Conservation (phyloP, 495 filamentous ascomycete species). For the Evernia prunastri region DNA sequence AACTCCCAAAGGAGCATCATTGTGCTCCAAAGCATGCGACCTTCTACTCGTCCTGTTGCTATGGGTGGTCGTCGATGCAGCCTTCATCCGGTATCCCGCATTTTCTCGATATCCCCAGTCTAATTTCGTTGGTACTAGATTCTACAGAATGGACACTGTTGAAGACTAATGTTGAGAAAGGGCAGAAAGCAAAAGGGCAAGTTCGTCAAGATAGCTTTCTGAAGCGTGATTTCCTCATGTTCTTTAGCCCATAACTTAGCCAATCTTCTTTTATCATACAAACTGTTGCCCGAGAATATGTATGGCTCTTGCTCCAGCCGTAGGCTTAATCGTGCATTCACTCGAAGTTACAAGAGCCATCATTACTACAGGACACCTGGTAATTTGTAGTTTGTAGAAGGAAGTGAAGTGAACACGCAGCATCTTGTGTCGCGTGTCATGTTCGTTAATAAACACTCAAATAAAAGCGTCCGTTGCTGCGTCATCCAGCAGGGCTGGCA, state of each 20-base stretch:
- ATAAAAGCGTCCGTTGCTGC: neutral
- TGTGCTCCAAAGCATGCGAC: neutral
- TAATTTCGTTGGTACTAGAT: conserved; percentile 20
- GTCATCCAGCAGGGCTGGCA: conserved; percentile 4
- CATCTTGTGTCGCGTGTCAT: neutral
- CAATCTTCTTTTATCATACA: conserved; percentile 4
- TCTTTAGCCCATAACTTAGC: conserved; percentile 10
- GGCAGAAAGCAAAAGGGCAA: conserved; percentile 11
- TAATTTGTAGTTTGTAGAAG: neutral
- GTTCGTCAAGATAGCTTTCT: conserved; percentile 16
- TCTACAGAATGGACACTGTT: conserved; percentile 24
- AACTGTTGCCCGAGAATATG: neutral
- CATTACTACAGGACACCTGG: neutral
- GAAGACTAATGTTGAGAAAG: conserved; percentile 19
- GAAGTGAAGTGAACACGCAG: neutral
- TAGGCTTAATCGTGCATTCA: too few species aligned
- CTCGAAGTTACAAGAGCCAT: neutral
- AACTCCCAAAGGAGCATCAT: neutral
- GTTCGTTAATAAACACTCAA: too few species aligned
- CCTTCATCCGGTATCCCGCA: conserved; percentile 6
- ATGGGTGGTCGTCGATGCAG: conserved; percentile 1
- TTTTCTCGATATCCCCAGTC: conserved; percentile 17
- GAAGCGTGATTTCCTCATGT: conserved; percentile 14
- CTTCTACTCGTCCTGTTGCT: neutral
- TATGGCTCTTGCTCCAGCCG: neutral